Base-by-base conservation (phyloP, 1,284 basidiomycete species). In the Microbotryum saponariae region DNA sequence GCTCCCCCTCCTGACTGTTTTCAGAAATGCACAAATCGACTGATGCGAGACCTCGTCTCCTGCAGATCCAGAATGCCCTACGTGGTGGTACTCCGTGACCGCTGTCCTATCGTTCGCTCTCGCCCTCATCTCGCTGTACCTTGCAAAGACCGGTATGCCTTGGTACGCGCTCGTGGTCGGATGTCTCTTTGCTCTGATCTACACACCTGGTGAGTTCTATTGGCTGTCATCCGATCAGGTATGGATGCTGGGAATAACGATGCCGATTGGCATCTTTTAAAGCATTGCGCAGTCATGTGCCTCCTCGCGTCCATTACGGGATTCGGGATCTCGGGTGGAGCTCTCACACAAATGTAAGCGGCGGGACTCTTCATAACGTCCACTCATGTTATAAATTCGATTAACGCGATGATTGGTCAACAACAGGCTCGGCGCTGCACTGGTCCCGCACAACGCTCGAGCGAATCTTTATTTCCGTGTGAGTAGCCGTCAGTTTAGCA, bases 261-360 rank as follows among this genome's bases (percentile, higher is more conserved):
- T 54, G 27, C 21, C 12, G 33, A 21, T 21, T 14, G 52, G 52
- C 8, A 37, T 29, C 25, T 42, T 12, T 21, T 2, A 54, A 21
- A 8, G 27, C 27, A 29, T 80, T 21, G 81, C 27, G 29, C 27
- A 29, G 21, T 21, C 21, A 33, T 56, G 64, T 60, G 80, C 80
- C 21, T 82, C 81, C 74, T 80, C 79, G 79, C 63, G 54, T 78
- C 82, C 3, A 83, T 83, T 47, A 83, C 82, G 12, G 83, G 83
- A 4, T 74, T 81, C 62, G 56, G 67, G 21, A 74, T 82, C 27
- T 75, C 79, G 42, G 79, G 81, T 63, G 81, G 82, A 70, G 77
- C 79, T 57, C 81, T 77, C 20, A 79, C 82, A 4, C 82, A 84
- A 71, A 81, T 85, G 76, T 37, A 37, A 37, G 37, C 12, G 12